phyloP scores from a whole-genome alignment of 768 basidiomycete species.

The Xerocomellus amylosporus region DNA sequence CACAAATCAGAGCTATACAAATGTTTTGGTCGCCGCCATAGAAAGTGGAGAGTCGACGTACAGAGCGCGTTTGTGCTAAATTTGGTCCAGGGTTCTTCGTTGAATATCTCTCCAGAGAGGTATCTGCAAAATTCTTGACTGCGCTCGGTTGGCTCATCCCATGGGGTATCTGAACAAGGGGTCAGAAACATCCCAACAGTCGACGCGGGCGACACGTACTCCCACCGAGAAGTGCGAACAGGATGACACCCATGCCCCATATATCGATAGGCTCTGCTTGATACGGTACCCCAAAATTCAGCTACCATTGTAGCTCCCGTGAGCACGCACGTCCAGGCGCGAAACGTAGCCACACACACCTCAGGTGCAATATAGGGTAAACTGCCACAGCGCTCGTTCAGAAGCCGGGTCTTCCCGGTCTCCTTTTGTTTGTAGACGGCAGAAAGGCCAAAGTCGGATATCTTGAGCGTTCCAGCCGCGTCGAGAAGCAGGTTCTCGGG shows the following conservation, averaged over 20 bases:
- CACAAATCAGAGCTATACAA: conserved; percentile 65
- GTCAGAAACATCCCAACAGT: not conserved
- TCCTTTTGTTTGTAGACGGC: conserved; percentile 86
- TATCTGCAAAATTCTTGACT: conserved; percentile 82
- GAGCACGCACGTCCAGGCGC: not conserved
- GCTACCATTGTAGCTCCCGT: conserved; percentile 37
- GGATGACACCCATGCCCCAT: conserved; percentile 94
- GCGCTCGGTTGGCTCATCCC: conserved; percentile 87
- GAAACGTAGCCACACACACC: conserved; percentile 42
- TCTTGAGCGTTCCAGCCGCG: conserved; percentile 79
- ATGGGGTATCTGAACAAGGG: conserved; percentile 76
- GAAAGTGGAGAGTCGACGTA: conserved; percentile 36
- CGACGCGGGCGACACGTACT: conserved; percentile 51
- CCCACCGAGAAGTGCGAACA: conserved; percentile 87
- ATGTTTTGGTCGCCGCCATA: not conserved
- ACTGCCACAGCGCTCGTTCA: conserved; percentile 87
- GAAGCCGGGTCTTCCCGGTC: conserved; percentile 65
- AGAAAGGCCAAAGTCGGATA: conserved; percentile 94
- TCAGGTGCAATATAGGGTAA: conserved; percentile 95
- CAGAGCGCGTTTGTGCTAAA: conserved; percentile 59
- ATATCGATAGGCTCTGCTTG: conserved; percentile 91
- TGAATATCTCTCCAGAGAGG: conserved; percentile 67
- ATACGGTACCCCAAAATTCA: conserved; percentile 68
- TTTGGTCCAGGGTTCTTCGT: conserved; percentile 75
- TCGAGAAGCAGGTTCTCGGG: conserved; percentile 94